A percentile compares a stretch with the other conserved stretches of the same genome.
Evolutionary conservation across 2,329 filamentous ascomycete genomes (phyloP).

Genomic region (Phyllosticta citriasiana): DNA sequence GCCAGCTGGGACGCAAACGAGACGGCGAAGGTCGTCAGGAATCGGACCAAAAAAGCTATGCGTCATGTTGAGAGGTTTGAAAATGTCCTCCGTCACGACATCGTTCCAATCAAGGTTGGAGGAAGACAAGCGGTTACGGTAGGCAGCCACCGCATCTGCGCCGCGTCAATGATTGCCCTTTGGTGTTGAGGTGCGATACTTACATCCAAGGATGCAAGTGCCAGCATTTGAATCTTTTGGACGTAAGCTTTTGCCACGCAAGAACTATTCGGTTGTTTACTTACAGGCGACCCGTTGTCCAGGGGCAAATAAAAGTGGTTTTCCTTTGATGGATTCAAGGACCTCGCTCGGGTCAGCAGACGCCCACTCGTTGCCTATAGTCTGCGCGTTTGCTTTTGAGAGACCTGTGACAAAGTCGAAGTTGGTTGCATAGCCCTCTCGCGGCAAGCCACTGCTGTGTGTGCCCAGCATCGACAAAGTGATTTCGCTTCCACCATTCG

Average conservation of each 20-base stretch:
- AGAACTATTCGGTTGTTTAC: constrained; percentile 5
- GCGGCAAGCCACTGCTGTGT: constrained; percentile 20
- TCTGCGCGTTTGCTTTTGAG: constrained; percentile 17
- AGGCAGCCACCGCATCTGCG: constrained; percentile 15
- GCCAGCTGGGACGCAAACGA: constrained; percentile 19
- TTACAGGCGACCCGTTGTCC: constrained; percentile 19
- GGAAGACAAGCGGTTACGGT: constrained; percentile 17
- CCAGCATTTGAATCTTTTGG: constrained; percentile 21
- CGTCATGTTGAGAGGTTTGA: constrained; percentile 19
- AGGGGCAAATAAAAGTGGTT: constrained; percentile 21
- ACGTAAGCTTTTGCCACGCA: neutral
- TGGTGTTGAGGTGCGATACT: neutral
- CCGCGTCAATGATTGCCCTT: constrained; percentile 2
- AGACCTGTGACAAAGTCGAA: constrained; percentile 20
- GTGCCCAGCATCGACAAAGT: constrained; percentile 23
- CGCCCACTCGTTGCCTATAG: constrained; percentile 21
- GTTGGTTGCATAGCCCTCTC: constrained; percentile 22
- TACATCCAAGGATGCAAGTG: constrained; percentile 18
- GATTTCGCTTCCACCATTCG: constrained; percentile 23
- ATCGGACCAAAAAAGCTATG: constrained; percentile 19
- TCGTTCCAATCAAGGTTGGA: constrained; percentile 18
- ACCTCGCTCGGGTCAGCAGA: constrained; percentile 15
- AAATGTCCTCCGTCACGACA: constrained; percentile 15
- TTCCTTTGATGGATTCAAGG: constrained; percentile 14
- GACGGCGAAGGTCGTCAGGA: constrained; percentile 14